These are phyloP conservation scores for Balansia obtecta DNA, from an alignment of 2,329 filamentous ascomycete genomes.

Conservation along the genomic window DNA sequence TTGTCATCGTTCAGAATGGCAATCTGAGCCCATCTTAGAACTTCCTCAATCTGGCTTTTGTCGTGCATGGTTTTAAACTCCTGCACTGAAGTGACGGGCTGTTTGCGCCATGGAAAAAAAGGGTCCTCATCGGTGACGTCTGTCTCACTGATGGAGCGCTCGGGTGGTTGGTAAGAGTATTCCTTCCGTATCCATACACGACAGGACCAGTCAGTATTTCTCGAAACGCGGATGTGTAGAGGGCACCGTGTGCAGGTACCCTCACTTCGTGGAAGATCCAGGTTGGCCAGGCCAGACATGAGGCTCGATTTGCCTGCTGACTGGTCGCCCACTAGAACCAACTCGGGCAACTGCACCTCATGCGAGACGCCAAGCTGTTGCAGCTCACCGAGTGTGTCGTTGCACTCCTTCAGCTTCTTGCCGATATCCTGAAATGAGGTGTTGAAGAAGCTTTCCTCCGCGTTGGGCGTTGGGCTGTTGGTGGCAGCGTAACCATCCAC, in stretches of 20 bases:
- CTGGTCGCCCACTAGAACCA: conserved; percentile 77
- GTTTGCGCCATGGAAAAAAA: conserved; percentile 54
- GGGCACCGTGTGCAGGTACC: conserved; percentile 74
- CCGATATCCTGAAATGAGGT: conserved; percentile 42
- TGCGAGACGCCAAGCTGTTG: conserved; percentile 62
- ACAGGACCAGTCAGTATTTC: conserved; percentile 51
- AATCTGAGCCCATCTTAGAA: conserved; percentile 62
- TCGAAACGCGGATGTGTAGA: conserved; percentile 61
- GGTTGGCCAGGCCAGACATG: conserved; percentile 53
- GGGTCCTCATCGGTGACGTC: conserved; percentile 37
- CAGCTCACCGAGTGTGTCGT: conserved; percentile 54
- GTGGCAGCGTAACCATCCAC: conserved; percentile 3
- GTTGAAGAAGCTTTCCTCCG: conserved; percentile 28
- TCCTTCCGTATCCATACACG: conserved; percentile 51
- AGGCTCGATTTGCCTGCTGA: conserved; percentile 68
- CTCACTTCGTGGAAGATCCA: conserved; percentile 57
- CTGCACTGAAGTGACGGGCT: conserved; percentile 25
- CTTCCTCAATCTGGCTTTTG: conserved; percentile 50
- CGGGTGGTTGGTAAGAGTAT: conserved; percentile 42
- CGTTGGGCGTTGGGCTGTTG: conserved; percentile 13
- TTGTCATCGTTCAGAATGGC: conserved; percentile 59
- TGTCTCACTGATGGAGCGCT: conserved; percentile 27
- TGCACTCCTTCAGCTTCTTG: conserved; percentile 49
- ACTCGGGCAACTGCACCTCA: conserved; percentile 59
- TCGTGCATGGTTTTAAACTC: conserved; percentile 54